These are phyloP conservation scores for Trametes polyzona DNA, from an alignment of 1,284 basidiomycete genomes.

Conservation along the genomic window DNA sequence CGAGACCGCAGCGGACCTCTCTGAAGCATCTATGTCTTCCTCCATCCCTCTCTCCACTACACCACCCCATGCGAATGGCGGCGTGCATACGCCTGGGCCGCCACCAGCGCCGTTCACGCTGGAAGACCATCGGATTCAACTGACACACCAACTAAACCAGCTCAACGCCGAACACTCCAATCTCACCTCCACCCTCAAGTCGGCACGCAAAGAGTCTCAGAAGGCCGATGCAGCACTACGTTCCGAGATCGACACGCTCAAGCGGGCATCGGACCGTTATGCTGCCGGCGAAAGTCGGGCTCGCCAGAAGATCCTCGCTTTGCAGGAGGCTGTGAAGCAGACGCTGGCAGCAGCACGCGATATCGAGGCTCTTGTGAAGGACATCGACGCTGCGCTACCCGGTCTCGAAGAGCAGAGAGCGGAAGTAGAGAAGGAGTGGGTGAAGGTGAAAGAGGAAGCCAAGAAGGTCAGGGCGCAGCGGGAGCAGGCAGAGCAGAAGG, in stretches of 20 bases:
- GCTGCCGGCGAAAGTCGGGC: constrained; percentile 64
- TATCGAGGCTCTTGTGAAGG: constrained; percentile 51
- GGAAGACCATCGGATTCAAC: constrained; percentile 65
- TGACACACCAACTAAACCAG: constrained; percentile 59
- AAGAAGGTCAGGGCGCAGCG: constrained; percentile 35
- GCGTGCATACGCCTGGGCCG: constrained; percentile 4
- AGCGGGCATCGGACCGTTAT: constrained; percentile 73
- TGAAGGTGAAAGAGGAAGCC: constrained; percentile 42
- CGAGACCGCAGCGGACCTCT: constrained; percentile 11
- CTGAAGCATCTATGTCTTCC: constrained; percentile 16
- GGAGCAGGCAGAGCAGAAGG: constrained; percentile 42
- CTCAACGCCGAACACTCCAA: constrained; percentile 63
- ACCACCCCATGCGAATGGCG: constrained; percentile 14
- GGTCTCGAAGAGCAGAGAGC: constrained; percentile 46
- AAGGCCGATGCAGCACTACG: constrained; percentile 74
- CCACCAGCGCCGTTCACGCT: constrained; percentile 36
- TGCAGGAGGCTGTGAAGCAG: constrained; percentile 78
- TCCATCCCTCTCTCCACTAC: constrained; percentile 15
- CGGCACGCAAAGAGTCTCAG: constrained; percentile 71
- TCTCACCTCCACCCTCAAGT: constrained; percentile 64
- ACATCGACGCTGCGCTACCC: constrained; percentile 57
- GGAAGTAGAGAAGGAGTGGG: constrained; percentile 52
- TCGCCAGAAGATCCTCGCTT: constrained; percentile 73
- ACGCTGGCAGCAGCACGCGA: constrained; percentile 62
- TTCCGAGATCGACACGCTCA: constrained; percentile 74